phyloP scores from a whole-genome alignment of 352 stramenopile genomes.

The Pythium utonaiense region DNA sequence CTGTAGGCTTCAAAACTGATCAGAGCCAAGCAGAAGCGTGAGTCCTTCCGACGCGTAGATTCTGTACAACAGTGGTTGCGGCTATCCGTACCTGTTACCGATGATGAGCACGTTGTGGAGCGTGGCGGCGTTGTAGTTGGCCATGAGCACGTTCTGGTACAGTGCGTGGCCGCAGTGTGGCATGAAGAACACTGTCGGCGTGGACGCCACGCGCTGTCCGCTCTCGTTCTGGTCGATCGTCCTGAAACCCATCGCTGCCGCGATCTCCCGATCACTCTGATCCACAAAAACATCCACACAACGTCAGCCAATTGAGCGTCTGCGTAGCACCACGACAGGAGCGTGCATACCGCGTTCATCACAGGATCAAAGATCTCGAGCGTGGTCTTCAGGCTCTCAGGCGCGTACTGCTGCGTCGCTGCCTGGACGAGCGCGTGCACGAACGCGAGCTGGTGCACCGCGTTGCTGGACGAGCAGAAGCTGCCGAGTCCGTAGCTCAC shows the following conservation, averaged over 20 bases:
- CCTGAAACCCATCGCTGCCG: conserved; percentile 33
- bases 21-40: too few species aligned
- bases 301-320: not conserved
- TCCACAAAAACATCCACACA: not conserved
- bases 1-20: conserved; percentile 73
- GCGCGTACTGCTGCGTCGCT: conserved; percentile 11
- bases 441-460: conserved; percentile 72
- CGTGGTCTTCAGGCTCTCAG: conserved; percentile 1
- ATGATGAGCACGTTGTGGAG: conserved; percentile 63
- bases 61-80: too few species aligned
- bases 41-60: too few species aligned
- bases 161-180: conserved; percentile 84
- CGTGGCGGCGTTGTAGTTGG: conserved; percentile 55
- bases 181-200: conserved; percentile 89
- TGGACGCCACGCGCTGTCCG: conserved; percentile 31
- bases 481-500: conserved; percentile 75
- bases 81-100: conserved; percentile 74
- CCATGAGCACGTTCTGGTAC: conserved; percentile 88
- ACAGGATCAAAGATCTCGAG: conserved; percentile 70
- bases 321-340: not conserved
- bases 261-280: conserved; percentile 59
- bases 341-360: conserved; percentile 65
- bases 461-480: conserved; percentile 70
- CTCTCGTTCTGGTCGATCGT: conserved; percentile 68
- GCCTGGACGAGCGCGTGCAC: conserved; percentile 38